These are phyloP conservation scores for Fonsecaea monophora DNA, from an alignment of 2,329 filamentous ascomycete species.

Conservation along the genomic window DNA sequence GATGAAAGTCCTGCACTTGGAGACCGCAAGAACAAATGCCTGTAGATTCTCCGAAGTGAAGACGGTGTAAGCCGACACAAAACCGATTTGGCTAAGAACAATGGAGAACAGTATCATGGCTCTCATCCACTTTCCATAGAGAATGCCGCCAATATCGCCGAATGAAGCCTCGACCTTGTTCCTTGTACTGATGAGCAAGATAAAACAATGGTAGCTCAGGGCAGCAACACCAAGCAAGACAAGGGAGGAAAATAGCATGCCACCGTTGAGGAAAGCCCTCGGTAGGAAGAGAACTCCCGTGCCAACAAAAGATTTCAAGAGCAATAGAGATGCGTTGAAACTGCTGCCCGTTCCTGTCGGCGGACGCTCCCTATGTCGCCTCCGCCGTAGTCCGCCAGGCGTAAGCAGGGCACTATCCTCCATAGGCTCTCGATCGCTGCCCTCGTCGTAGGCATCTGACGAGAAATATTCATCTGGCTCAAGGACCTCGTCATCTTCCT, in stretches of 20 bases:
- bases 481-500: constrained; percentile 92
- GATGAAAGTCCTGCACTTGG: constrained; percentile 83
- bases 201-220: constrained; percentile 97
- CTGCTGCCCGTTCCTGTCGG: constrained; percentile 78
- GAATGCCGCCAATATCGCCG: constrained; percentile 90
- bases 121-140: constrained; percentile 91
- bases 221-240: constrained; percentile 85
- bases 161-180: constrained; percentile 91
- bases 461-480: constrained; percentile 90
- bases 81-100: constrained; percentile 93
- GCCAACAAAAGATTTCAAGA: constrained; percentile 97
- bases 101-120: constrained; percentile 87
- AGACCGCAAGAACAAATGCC: constrained; percentile 90
- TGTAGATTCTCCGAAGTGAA: constrained; percentile 96
- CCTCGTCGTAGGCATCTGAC: constrained; percentile 71
- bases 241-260: constrained; percentile 94
- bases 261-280: constrained; percentile 91
- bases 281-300: constrained; percentile 94
- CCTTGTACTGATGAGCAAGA: constrained; percentile 86
- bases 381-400: constrained; percentile 69
- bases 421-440: constrained; percentile 74
- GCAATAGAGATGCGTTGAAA: constrained; percentile 78
- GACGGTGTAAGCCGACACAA: constrained; percentile 93
- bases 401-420: constrained; percentile 84
- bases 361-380: constrained; percentile 76